Conservation (phyloP, 768 basidiomycete species). For the Auricularia cornea region DNA sequence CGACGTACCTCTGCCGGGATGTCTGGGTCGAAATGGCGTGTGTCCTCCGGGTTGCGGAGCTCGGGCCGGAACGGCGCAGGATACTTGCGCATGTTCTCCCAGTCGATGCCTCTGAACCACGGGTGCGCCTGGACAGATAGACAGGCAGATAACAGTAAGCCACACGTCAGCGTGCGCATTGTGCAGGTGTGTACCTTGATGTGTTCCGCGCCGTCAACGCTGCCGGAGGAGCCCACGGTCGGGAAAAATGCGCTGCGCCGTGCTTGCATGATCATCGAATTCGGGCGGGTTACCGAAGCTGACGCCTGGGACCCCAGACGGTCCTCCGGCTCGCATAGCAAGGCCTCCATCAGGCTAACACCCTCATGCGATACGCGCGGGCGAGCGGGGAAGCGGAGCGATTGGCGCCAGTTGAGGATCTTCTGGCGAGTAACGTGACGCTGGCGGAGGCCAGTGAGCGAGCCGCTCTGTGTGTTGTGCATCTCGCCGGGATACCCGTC, state of each 20-base stretch:
- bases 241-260: conserved; percentile 67
- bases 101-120: conserved; percentile 90
- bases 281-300: conserved; percentile 61
- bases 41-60: conserved; percentile 74
- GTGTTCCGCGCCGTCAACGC: conserved; percentile 76
- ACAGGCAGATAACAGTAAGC: neutral
- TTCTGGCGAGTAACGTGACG: conserved; percentile 94
- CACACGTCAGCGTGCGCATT: conserved; percentile 3
- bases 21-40: conserved; percentile 90
- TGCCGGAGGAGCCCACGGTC: conserved; percentile 36
- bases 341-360: conserved; percentile 75
- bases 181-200: conserved; percentile 58
- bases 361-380: conserved; percentile 84
- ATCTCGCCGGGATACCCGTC: neutral
- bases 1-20: conserved; percentile 77
- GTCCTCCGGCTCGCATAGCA: conserved; percentile 94
- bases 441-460: conserved; percentile 29
- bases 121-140: conserved; percentile 57
- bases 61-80: conserved; percentile 87
- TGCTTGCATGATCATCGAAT: conserved; percentile 66
- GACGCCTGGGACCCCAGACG: conserved; percentile 73
- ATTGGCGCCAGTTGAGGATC: conserved; percentile 91
- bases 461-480: neutral
- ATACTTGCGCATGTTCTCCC: conserved; percentile 74
- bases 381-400: conserved; percentile 76